A percentile compares a stretch with the other conserved stretches of the same genome.
Conservation (phyloP, 306 rosid species). For the Vachellia collinsii region DNA sequence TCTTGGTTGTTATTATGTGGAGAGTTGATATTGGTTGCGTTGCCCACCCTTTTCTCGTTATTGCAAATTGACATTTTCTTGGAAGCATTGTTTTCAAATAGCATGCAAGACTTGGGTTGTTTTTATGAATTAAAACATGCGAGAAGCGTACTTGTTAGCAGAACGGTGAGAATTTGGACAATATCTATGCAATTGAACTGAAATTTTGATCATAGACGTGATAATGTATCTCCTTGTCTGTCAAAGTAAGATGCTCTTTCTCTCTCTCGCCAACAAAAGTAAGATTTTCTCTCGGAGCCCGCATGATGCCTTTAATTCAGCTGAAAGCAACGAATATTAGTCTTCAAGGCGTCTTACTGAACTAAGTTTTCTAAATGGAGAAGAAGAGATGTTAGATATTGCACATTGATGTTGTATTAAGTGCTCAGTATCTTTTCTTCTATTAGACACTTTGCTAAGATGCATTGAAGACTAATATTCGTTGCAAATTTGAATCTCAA, state of each 20-base stretch:
- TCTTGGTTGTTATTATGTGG: background rate
- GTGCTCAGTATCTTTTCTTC: background rate
- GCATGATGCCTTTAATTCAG: background rate
- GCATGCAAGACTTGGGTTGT: background rate
- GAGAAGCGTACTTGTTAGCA: background rate
- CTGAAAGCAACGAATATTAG: background rate
- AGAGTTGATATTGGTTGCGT: background rate
- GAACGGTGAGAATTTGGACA: background rate
- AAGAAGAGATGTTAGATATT: background rate
- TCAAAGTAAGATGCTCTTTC: background rate
- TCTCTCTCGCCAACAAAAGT: no score
- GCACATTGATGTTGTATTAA: background rate
- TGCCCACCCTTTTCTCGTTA: background rate
- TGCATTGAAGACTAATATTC: no score
- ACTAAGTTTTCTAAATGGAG: background rate
- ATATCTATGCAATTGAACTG: background rate
- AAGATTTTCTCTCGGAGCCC: background rate
- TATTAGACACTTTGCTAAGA: background rate
- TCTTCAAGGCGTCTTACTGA: background rate
- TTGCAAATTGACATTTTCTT: background rate
- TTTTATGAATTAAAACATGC: background rate
- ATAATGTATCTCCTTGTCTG: background rate
- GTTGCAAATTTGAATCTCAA: constrained; percentile 9
- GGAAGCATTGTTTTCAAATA: background rate
- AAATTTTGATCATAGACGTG: background rate